Base-by-base conservation (phyloP, 208 protist genomes). In the Phytomonas sp. region DNA sequence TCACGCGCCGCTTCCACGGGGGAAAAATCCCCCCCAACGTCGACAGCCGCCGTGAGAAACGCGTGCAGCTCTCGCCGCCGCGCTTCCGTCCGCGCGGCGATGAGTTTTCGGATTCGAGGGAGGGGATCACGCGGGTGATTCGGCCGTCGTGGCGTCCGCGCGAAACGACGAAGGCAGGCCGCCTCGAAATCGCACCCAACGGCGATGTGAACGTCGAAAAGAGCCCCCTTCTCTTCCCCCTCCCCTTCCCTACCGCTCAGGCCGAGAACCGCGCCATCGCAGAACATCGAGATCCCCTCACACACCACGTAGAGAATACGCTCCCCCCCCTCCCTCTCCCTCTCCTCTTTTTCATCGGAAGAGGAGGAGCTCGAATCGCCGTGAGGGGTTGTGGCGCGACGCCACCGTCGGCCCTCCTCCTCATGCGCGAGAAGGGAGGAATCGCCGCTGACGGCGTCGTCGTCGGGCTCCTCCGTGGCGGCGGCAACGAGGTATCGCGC, bases 141-240 rank as follows among this genome's bases (percentile, higher is more conserved):
- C 30, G 80, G 65, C 56, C 77, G 79, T 15, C 85, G 85, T 1
- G 85, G 81, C 4, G 75, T 63, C 15, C 85, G 81, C 34, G 81
- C 73, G 68, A 90, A 90, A 31, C 85, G 79, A 6, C 82, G 76
- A 62, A 85, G 60, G 62, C 81, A 87, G 15, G 82, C 82, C 62
- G 82, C 82, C 67, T 90, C 85, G 0, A 62, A 33, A 51, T 82
- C 82, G 59, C 74, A 74, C 11, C 63, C 60, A 32, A 90, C 71
- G 34, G 78, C 53, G 61, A 87, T 59, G 46, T 68, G 77, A 13
- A 53, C 69, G 74, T 90, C 85, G 2, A 84, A 74, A 51, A 68
- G 67, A 8, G 66, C 60, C 36, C 64, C 70, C 36, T 40, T 9
- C 36, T 9, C 36, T 4, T 9, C 36, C 36, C 6, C 36, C 6